Conservation (phyloP, 2,329 filamentous ascomycete genomes). For the Ampelomyces quisqualis region DNA sequence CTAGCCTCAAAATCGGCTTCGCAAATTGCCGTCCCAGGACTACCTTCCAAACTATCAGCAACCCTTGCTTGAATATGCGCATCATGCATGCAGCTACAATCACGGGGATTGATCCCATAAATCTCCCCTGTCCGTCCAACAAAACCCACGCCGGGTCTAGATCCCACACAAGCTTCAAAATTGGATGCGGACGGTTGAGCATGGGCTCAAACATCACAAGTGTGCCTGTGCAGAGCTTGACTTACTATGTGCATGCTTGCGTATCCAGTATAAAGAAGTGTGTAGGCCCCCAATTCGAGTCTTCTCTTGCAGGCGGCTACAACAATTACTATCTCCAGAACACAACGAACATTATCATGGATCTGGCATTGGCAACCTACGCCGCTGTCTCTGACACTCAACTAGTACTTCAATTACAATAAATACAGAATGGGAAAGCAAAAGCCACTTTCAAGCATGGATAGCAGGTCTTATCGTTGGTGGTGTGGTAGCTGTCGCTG, state of each 20-base stretch:
- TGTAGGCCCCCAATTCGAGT: slow-evolving; percentile 31
- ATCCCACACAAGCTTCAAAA: slow-evolving; percentile 24
- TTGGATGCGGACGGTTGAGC: slow-evolving; percentile 35
- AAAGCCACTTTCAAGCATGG: too few relatives aligned
- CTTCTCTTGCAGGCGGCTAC: slow-evolving; percentile 24
- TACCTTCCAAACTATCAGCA: slow-evolving; percentile 12
- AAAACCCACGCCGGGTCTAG: slow-evolving; percentile 14
- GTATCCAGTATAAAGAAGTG: slow-evolving; percentile 24
- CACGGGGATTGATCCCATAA: slow-evolving; percentile 22
- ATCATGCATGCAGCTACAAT: slow-evolving; percentile 31
- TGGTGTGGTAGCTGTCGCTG: too few relatives aligned
- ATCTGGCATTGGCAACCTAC: slow-evolving; percentile 22
- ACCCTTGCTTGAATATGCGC: slow-evolving; percentile 11
- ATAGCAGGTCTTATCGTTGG: too few relatives aligned
- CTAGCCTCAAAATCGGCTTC: slow-evolving; percentile 29
- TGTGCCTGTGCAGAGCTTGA: slow-evolving; percentile 31
- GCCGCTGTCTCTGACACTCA: slow-evolving; percentile 20
- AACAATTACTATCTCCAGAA: slow-evolving; percentile 40
- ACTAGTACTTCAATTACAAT: too few relatives aligned
- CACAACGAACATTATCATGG: slow-evolving; percentile 23
- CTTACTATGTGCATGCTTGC: slow-evolving; percentile 35
- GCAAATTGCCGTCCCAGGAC: slow-evolving; percentile 40
- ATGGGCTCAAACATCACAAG: slow-evolving; percentile 33
- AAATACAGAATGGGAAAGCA: too few relatives aligned
- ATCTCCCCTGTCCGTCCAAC: slow-evolving; percentile 20